Percentiles rank a stretch among this genome's conserved stretches.
Evolutionary conservation across 1,284 basidiomycete genomes (phyloP).

Genomic region (Puccinia horiana): DNA sequence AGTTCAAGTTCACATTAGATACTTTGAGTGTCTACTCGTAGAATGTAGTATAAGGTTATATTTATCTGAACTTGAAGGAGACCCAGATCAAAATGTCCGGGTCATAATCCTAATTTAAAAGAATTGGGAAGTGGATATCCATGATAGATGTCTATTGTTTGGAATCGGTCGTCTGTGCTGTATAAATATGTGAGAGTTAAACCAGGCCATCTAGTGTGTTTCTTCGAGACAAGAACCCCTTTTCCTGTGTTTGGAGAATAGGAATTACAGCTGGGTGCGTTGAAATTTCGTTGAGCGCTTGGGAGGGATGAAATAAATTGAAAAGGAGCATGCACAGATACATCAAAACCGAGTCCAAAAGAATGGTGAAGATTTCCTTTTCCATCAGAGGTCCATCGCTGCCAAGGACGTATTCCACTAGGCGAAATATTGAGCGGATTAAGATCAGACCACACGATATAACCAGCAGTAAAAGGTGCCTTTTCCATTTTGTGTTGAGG

Average conservation of each 20-base stretch:
- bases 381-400: background rate
- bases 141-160: too few species aligned
- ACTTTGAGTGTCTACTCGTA: too few species aligned
- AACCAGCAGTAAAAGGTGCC: background rate
- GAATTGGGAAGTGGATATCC: too few species aligned
- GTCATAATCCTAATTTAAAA: too few species aligned
- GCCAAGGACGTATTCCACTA: background rate
- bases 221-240: background rate
- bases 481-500: background rate
- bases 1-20: too few species aligned
- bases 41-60: too few species aligned
- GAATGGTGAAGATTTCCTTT: slow-evolving; percentile 9
- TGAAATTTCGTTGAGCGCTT: background rate
- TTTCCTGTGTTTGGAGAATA: background rate
- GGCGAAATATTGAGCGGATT: background rate
- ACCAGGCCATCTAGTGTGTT: background rate
- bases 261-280: background rate
- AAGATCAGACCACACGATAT: background rate
- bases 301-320: slow-evolving; percentile 4
- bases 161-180: too few species aligned
- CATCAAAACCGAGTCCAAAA: slow-evolving; percentile 1
- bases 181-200: too few species aligned
- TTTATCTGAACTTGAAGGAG: too few species aligned
- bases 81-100: too few species aligned
- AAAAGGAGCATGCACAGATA: slow-evolving; percentile 16